Conservation (phyloP, 2,329 filamentous ascomycete genomes). For the Pseudocercospora ulei region DNA sequence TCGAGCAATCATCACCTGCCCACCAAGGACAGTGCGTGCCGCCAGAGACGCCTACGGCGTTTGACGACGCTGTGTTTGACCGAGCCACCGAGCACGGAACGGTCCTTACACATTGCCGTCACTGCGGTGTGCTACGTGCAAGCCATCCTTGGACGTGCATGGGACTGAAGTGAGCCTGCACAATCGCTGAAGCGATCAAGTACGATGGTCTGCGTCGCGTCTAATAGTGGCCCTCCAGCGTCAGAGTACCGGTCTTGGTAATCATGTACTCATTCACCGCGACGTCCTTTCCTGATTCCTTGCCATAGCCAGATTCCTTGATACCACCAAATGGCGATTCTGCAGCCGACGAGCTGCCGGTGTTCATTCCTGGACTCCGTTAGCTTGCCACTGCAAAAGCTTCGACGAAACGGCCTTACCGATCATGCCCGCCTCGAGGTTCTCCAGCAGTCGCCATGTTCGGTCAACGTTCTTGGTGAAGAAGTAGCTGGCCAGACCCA, state of each 20-base stretch:
- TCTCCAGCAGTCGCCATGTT: constrained; percentile 56
- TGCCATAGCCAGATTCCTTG: constrained; percentile 59
- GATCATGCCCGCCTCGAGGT: constrained; percentile 60
- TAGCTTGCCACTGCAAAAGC: not conserved
- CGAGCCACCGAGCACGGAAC: no score
- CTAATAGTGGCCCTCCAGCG: constrained; percentile 49
- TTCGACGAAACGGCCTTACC: constrained; percentile 38
- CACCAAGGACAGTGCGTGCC: no score
- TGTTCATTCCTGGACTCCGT: constrained; percentile 24
- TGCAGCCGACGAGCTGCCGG: constrained; percentile 54
- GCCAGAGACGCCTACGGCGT: no score
- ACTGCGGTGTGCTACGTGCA: no score
- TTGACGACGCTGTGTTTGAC: no score
- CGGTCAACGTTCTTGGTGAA: constrained; percentile 61
- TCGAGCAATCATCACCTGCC: no score
- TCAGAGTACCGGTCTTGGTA: constrained; percentile 57
- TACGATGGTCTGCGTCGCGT: not conserved
- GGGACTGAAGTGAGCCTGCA: no score
- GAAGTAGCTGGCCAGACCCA: constrained; percentile 58
- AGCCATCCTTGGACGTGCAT: no score
- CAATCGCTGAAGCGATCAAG: no score
- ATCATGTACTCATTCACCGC: constrained; percentile 53
- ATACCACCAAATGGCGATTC: constrained; percentile 59
- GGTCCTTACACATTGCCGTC: no score
- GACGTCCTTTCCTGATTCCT: constrained; percentile 58